phyloP scores from a whole-genome alignment of 208 protist species.

The Trypanosoma theileri region DNA sequence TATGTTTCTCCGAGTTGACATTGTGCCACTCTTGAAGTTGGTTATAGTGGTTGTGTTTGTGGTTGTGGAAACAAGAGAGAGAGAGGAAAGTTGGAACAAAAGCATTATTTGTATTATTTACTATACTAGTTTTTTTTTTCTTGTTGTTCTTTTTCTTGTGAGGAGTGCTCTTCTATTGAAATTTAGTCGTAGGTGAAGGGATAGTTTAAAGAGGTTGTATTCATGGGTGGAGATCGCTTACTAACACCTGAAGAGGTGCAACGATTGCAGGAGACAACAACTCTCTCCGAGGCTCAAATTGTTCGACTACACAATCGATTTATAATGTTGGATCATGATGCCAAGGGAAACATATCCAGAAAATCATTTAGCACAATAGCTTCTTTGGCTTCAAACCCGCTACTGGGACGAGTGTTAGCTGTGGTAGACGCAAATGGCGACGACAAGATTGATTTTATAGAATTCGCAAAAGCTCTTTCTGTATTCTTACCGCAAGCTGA shows the following conservation, averaged over 20 bases:
- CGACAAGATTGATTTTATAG: conserved; percentile 76
- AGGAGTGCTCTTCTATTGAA: not conserved
- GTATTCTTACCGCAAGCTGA: conserved; percentile 73
- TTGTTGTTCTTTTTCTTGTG: not conserved
- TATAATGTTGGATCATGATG: conserved; percentile 71
- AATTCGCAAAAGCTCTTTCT: conserved; percentile 82
- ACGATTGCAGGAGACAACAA: conserved; percentile 62
- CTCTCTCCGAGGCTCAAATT: conserved; percentile 85
- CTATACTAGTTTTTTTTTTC: too few species aligned
- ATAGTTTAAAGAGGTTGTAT: not conserved
- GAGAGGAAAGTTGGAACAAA: too few species aligned
- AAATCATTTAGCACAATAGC: conserved; percentile 75
- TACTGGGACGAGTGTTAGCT: conserved; percentile 78
- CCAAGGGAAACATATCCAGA: conserved; percentile 63
- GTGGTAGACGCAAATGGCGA: conserved; percentile 82
- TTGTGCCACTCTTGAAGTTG: too few species aligned
- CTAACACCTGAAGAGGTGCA: conserved; percentile 62
- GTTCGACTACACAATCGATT: conserved; percentile 85
- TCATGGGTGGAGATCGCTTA: conserved; percentile 37
- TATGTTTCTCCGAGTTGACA: too few species aligned
- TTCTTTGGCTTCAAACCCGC: conserved; percentile 78
- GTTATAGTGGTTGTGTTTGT: too few species aligned
- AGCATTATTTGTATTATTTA: too few species aligned
- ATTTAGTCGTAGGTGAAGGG: not conserved
- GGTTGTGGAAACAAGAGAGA: too few species aligned